These are phyloP conservation scores for Xylaria arbuscula DNA, from an alignment of 2,329 filamentous ascomycete genomes.

Conservation along the genomic window DNA sequence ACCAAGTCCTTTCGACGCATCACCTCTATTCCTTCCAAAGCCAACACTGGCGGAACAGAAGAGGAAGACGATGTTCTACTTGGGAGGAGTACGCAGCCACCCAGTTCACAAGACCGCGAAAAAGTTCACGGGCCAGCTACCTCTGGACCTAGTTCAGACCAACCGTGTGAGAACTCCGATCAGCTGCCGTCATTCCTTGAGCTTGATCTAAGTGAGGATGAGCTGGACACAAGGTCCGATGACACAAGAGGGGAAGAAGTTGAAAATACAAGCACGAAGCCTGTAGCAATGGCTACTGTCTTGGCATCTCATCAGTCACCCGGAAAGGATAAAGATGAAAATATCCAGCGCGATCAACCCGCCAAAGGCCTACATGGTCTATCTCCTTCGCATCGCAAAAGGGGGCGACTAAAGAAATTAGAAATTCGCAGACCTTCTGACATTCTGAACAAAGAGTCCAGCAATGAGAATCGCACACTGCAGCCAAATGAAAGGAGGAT, in stretches of 20 bases:
- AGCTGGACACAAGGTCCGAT: background rate
- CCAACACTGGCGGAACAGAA: conserved; percentile 35
- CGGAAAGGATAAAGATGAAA: conserved; percentile 18
- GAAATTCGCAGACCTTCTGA: background rate
- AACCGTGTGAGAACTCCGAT: background rate
- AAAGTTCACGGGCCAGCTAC: conserved; percentile 11
- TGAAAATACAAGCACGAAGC: background rate
- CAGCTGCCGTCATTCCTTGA: conserved; percentile 8
- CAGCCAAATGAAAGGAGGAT: conserved; percentile 33
- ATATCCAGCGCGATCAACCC: conserved; percentile 4
- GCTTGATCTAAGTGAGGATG: background rate
- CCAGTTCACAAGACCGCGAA: conserved; percentile 6
- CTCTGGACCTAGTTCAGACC: background rate
- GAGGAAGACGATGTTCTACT: conserved; percentile 43
- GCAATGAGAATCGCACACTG: background rate
- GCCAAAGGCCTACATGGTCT: background rate
- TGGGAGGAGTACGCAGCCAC: conserved; percentile 26
- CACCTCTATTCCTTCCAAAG: conserved; percentile 15
- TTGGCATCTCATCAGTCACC: background rate
- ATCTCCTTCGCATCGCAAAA: conserved; percentile 11
- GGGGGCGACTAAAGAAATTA: conserved; percentile 22
- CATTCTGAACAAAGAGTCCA: background rate
- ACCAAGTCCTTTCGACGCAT: conserved; percentile 37
- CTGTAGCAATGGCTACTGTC: background rate
- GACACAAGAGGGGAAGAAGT: background rate